phyloP scores from a whole-genome alignment of 441 rosid genomes.

The Rhodomyrtus psidioides region DNA sequence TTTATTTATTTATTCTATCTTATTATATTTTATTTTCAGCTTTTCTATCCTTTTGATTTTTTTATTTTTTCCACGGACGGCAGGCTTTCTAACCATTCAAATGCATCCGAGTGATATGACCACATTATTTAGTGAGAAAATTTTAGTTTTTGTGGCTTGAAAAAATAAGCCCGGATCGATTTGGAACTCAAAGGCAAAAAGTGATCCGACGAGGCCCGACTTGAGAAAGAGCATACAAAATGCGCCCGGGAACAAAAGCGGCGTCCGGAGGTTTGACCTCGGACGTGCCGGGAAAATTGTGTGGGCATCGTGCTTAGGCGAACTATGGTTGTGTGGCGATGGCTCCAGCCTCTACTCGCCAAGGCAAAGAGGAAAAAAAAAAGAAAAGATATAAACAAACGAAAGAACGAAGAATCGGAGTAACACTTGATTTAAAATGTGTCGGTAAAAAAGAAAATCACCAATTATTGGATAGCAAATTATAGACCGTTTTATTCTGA shows the following conservation, averaged over 20 bases:
- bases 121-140: no score
- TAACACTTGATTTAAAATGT: neutral
- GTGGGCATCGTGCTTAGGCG: neutral
- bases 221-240: neutral
- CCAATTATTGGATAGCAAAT: neutral
- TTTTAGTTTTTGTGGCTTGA: neutral
- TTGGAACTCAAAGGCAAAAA: neutral
- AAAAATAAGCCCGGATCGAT: neutral
- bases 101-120: neutral
- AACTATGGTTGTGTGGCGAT: neutral
- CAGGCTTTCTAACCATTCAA: neutral
- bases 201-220: fast-evolving
- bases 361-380: neutral
- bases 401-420: neutral
- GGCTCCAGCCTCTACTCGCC: neutral
- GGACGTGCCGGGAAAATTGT: neutral
- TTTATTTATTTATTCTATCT: no score
- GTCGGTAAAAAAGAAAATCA: neutral
- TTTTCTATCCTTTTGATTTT: no score
- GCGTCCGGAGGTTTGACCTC: neutral
- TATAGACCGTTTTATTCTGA: neutral
- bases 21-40: no score
- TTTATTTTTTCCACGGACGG: no score
- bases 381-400: neutral
- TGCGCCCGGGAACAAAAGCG: neutral